These are phyloP conservation scores for Gastrolobium villosum DNA, from an alignment of 306 rosid species.

Conservation along the genomic window DNA sequence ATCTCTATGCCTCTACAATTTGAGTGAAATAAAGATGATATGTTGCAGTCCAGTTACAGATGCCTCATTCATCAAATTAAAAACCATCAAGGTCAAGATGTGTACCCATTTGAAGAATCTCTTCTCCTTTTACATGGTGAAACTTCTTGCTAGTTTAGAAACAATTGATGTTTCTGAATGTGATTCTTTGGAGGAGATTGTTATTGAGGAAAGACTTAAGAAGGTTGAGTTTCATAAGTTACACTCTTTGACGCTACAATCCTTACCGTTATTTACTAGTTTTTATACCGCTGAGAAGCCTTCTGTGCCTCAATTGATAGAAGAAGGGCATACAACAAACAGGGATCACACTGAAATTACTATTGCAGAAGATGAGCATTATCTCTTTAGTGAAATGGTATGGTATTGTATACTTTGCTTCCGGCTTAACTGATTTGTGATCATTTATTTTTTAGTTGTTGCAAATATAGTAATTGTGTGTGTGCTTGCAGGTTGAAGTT, in stretches of 20 bases:
- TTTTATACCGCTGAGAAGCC: not conserved
- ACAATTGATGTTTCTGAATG: slow-evolving; percentile 46
- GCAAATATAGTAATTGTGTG: not conserved
- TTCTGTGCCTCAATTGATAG: not conserved
- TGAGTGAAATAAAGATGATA: slow-evolving; percentile 26
- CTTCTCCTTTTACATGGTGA: slow-evolving; percentile 42
- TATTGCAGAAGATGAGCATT: not conserved
- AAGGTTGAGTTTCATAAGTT: slow-evolving; percentile 17
- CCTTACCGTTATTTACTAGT: not conserved
- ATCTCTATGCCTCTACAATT: slow-evolving; percentile 34
- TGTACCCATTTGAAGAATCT: slow-evolving; percentile 43
- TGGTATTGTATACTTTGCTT: not conserved
- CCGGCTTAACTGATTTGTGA: not conserved
- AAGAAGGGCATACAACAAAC: not conserved
- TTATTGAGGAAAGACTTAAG: not conserved
- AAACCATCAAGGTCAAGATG: slow-evolving; percentile 32
- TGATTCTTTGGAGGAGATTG: slow-evolving; percentile 23
- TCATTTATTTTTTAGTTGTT: no score
- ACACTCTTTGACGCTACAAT: not conserved
- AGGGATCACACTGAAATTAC: not conserved
- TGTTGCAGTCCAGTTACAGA: slow-evolving; percentile 8
- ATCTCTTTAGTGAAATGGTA: slow-evolving; percentile 27
- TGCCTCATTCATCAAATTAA: slow-evolving; percentile 47
- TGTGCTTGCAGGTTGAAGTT: slow-evolving; percentile 11
- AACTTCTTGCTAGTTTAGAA: slow-evolving; percentile 38